A percentile compares a stretch with the other conserved stretches of the same genome.
phyloP scores from a whole-genome alignment of 225 moss, liverwort and hornwort genomes.

The Sphagnum tenellum region DNA sequence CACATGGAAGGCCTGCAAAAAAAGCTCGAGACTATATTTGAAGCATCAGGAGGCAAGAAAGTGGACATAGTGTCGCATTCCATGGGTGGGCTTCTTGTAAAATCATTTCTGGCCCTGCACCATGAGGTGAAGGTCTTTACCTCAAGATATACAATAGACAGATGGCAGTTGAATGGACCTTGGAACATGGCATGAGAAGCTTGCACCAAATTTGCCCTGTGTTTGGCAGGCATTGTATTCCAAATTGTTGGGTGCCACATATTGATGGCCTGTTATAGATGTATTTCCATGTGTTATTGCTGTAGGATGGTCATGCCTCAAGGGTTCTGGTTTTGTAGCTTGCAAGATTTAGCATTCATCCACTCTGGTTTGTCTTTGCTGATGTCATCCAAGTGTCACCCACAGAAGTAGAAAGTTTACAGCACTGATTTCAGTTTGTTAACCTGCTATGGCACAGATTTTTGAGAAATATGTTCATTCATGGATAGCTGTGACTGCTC shows the following conservation, averaged over 20 bases:
- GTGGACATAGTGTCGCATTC: conserved; percentile 84
- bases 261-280: neutral
- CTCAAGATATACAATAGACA: no score
- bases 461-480: conserved; percentile 88
- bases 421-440: neutral
- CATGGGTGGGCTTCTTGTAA: conserved; percentile 89
- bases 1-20: conserved; percentile 71
- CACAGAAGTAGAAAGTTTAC: neutral
- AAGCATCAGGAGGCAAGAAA: conserved; percentile 81
- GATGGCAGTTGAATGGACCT: no score
- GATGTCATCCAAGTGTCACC: no score
- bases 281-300: neutral
- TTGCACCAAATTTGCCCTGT: neutral
- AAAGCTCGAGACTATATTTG: conserved; percentile 73
- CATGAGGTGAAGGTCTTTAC: conserved; percentile 40
- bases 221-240: neutral
- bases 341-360: no score
- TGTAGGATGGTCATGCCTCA: neutral
- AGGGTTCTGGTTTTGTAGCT: no score
- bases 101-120: conserved; percentile 71
- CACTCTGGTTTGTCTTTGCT: no score
- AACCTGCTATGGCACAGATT: conserved; percentile 28
- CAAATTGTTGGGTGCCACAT: no score
- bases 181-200: no score
- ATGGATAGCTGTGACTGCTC: conserved; percentile 90